Evolutionary conservation across 148 eudicot genomes (phyloP), one percentile per base, ranked within the genome.

Genomic region (Nepenthes gracilis): DNA sequence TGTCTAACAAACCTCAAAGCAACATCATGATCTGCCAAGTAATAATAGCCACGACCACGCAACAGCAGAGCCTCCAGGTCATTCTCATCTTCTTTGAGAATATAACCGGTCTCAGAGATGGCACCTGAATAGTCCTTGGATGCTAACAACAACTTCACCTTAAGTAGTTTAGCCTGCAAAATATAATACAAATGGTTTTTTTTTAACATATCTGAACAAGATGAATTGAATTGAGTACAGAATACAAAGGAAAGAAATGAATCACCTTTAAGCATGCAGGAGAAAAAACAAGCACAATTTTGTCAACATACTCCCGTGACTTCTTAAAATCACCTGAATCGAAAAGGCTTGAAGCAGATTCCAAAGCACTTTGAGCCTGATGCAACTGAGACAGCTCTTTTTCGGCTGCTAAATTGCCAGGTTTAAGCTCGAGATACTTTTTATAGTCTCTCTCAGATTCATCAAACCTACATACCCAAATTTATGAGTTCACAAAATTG

Each of bases 11-110:
- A 85, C 96, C 93, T 88, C 64, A 66, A 67, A 59, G 96, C 93
- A 49, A 92, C 87, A 74, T 92, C 96, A 69, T 92, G 97, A 80
- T 92, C 97, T 58, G 94, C 94, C 60, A 92, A 71, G 66, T 92
- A 92, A 76, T 92, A 92, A 67, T 92, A 92, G 57, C 96, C 96
- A 56, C 90, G 88, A 34, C 97, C 97, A 70, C 97, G 85, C 43
- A 83, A 68, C 35, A 85, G 77, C 68, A 92, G 72, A 11, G 97
- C 97, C 23, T 85, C 93, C 2, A 92, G 74, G 66, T 91, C 74
- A 43, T 82, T 74, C 69, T 91, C 97, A 70, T 87, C 90, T 73
- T 87, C 90, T 78, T 85, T 88, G 47, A 87, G 96, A 60, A 87
- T 81, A 69, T 68, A 88, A 37, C 96, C 97, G 10, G 93, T 35